These are phyloP conservation scores for Neonectria punicea DNA, from an alignment of 2,329 filamentous ascomycete genomes.

Conservation along the genomic window DNA sequence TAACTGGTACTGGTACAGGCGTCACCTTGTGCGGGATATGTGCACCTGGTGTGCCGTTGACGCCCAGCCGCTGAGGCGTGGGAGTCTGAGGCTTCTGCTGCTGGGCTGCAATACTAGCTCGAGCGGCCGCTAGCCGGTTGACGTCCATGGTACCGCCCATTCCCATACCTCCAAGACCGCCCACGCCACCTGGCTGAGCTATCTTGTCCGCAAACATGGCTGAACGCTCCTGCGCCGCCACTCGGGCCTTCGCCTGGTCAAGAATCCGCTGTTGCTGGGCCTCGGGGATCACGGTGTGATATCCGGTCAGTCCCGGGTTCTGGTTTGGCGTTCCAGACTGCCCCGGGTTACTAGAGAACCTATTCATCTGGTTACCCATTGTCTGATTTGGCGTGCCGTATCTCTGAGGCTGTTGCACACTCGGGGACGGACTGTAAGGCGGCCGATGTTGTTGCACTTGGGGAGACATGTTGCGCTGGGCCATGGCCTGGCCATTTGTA, in stretches of 20 bases:
- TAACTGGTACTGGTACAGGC: conserved; percentile 56
- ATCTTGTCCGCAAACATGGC: conserved; percentile 55
- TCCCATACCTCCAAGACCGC: conserved; percentile 42
- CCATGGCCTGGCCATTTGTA: conserved; percentile 56
- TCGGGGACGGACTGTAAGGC: conserved; percentile 53
- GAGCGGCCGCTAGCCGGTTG: conserved; percentile 46
- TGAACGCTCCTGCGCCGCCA: conserved; percentile 57
- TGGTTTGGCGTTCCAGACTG: conserved; percentile 46
- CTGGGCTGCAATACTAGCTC: conserved; percentile 51
- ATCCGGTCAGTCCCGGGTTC: conserved; percentile 55
- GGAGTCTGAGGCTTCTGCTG: conserved; percentile 53
- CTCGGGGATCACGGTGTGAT: conserved; percentile 61
- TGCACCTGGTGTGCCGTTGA: conserved; percentile 50
- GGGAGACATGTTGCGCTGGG: conserved; percentile 57
- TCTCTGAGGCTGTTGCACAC: conserved; percentile 48
- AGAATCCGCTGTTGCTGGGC: conserved; percentile 61
- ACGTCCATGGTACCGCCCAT: conserved; percentile 44
- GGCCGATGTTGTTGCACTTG: conserved; percentile 53
- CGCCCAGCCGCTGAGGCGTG: conserved; percentile 41
- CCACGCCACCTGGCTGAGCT: conserved; percentile 58
- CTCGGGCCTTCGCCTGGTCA: conserved; percentile 61
- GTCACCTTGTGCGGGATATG: conserved; percentile 55
- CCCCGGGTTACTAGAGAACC: conserved; percentile 48
- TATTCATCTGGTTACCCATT: conserved; percentile 45
- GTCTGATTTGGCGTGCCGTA: conserved; percentile 46